Evolutionary conservation across 2,329 filamentous ascomycete species (phyloP).

Genomic region (Gaeumannomyces tritici): DNA sequence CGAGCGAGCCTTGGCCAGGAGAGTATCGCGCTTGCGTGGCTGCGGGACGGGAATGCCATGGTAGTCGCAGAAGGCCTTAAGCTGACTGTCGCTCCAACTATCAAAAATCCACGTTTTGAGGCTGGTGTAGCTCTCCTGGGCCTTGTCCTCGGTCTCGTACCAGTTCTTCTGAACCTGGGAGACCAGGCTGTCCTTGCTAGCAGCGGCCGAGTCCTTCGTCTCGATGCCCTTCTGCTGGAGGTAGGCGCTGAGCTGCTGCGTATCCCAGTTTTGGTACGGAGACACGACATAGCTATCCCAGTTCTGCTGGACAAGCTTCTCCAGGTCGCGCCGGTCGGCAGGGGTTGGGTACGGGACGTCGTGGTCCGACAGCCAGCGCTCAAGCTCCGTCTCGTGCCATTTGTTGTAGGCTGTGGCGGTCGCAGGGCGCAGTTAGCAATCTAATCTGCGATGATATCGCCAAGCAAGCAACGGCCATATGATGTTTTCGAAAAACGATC

Average conservation of each 20-base stretch:
- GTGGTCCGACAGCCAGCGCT: constrained; percentile 92
- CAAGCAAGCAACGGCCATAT: background rate
- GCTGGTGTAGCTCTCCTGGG: constrained; percentile 59
- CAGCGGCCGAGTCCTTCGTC: constrained; percentile 54
- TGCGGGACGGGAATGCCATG: constrained; percentile 81
- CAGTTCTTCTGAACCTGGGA: constrained; percentile 62
- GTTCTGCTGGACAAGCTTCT: constrained; percentile 78
- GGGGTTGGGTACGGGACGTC: constrained; percentile 83
- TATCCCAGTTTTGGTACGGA: constrained; percentile 72
- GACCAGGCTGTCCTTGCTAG: constrained; percentile 60
- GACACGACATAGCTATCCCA: constrained; percentile 71
- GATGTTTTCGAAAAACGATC: background rate
- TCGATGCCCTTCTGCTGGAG: constrained; percentile 63
- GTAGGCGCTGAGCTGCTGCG: constrained; percentile 56
- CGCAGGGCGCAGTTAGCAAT: background rate
- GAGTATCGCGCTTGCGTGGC: constrained; percentile 73
- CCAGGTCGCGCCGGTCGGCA: constrained; percentile 88
- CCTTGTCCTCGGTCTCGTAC: constrained; percentile 71
- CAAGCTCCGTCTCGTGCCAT: constrained; percentile 96
- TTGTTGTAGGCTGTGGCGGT: constrained; percentile 75
- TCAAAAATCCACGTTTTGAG: constrained; percentile 91
- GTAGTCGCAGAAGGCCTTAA: constrained; percentile 88
- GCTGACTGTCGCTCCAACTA: constrained; percentile 85
- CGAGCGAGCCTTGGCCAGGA: constrained; percentile 68
- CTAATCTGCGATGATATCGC: no score